Evolutionary conservation across 257 asterid genomes (phyloP).

Genomic region (Nyctanthes arbortristis): DNA sequence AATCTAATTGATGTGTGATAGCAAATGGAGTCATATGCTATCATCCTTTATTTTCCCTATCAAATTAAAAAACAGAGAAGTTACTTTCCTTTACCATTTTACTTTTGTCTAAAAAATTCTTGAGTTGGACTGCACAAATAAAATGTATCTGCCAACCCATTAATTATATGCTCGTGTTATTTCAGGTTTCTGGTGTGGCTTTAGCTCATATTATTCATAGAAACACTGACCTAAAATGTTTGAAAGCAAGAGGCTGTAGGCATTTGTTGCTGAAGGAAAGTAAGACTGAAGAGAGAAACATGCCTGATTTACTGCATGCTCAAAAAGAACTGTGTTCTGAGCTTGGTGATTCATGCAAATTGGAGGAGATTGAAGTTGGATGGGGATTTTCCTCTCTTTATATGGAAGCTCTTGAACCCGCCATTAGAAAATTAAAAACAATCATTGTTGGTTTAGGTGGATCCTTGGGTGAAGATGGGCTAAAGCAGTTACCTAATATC

Average conservation of each 20-base stretch:
- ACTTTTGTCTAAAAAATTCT: constrained; percentile 11
- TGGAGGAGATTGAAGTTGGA: constrained; percentile 80
- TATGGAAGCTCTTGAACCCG: constrained; percentile 61
- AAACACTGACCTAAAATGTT: constrained; percentile 57
- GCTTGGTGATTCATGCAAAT: constrained; percentile 57
- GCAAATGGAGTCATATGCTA: not conserved
- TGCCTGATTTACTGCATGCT: constrained; percentile 24
- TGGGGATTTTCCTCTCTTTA: constrained; percentile 83
- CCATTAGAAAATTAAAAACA: constrained; percentile 53
- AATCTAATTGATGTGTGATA: not conserved
- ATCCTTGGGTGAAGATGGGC: constrained; percentile 70
- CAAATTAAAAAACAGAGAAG: constrained; percentile 5
- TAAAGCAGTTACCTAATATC: constrained; percentile 52
- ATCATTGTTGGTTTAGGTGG: constrained; percentile 82
- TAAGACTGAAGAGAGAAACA: constrained; percentile 32
- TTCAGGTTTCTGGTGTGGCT: constrained; percentile 65
- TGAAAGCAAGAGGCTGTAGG: constrained; percentile 75
- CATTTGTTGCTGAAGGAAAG: constrained; percentile 41
- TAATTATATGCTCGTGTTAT: constrained; percentile 23
- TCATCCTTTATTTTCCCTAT: not conserved
- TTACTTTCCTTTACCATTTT: constrained; percentile 18
- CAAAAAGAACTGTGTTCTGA: constrained; percentile 45
- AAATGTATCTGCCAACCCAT: constrained; percentile 20
- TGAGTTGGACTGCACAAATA: constrained; percentile 9
- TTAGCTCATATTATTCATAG: constrained; percentile 52